phyloP scores from a whole-genome alignment of 2,329 filamentous ascomycete genomes.

The Dothideomycetidae sp. region DNA sequence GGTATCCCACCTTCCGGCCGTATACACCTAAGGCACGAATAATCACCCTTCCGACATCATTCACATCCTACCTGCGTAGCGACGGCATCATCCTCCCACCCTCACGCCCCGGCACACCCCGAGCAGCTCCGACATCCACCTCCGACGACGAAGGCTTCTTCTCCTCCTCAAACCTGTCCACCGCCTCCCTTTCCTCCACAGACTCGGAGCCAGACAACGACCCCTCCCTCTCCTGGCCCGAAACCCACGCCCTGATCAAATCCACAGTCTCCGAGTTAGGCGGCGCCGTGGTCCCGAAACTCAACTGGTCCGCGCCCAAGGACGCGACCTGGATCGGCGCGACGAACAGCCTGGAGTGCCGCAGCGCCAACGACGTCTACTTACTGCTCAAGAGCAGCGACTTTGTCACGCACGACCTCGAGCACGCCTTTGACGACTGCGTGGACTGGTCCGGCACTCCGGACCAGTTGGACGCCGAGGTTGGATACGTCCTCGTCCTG shows the following conservation, averaged over 20 bases:
- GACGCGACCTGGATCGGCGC: constrained; percentile 84
- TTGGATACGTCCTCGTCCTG: constrained; percentile 60
- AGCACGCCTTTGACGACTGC: constrained; percentile 79
- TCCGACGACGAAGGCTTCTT: constrained; percentile 38
- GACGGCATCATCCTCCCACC: constrained; percentile 80
- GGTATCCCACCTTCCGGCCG: constrained; percentile 55
- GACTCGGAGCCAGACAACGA: constrained; percentile 42
- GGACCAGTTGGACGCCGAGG: constrained; percentile 12
- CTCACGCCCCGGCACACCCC: constrained; percentile 42
- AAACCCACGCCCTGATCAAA: constrained; percentile 64
- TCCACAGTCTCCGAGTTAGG: constrained; percentile 66
- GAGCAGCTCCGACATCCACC: constrained; percentile 27
- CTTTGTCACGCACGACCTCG: constrained; percentile 86
- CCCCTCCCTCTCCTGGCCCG: constrained; percentile 48
- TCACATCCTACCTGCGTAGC: constrained; percentile 75
- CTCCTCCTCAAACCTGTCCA: constrained; percentile 28
- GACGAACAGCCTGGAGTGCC: constrained; percentile 86
- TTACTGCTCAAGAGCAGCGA: constrained; percentile 86
- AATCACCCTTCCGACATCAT: constrained; percentile 59
- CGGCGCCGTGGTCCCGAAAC: constrained; percentile 75
- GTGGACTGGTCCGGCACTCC: constrained; percentile 23
- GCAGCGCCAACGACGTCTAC: constrained; percentile 79
- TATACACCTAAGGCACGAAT: constrained; percentile 76
- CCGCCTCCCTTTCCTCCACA: constrained; percentile 33
- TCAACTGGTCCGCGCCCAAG: constrained; percentile 96